Conservation (phyloP, 2,329 filamentous ascomycete genomes). For the Pseudogymnoascus sp. region DNA sequence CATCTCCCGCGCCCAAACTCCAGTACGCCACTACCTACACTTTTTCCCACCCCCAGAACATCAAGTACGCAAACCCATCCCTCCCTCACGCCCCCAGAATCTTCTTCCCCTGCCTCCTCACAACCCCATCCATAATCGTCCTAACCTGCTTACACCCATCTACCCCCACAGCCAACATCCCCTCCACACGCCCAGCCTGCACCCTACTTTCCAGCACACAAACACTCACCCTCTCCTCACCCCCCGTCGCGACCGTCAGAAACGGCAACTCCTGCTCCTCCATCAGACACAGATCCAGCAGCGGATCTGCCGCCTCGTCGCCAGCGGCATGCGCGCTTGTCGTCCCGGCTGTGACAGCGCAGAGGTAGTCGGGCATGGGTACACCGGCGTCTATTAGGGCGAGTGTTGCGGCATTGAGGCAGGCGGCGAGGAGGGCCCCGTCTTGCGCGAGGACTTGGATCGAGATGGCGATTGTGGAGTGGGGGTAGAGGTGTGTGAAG, state of each 20-base stretch:
- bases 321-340: conserved; percentile 57
- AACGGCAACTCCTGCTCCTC: conserved; percentile 86
- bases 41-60: conserved; percentile 34
- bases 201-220: conserved; percentile 82
- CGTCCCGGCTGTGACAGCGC: conserved; percentile 78
- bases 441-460: conserved; percentile 86
- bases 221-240: conserved; percentile 66
- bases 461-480: conserved; percentile 73
- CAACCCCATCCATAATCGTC: conserved; percentile 69
- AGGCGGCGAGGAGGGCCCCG: conserved; percentile 79
- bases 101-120: conserved; percentile 60
- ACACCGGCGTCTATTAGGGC: conserved; percentile 92
- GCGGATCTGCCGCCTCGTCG: conserved; percentile 64
- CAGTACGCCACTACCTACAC: conserved; percentile 28
- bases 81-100: conserved; percentile 40
- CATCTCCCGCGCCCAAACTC: background rate
- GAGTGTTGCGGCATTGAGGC: conserved; percentile 83
- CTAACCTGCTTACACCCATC: conserved; percentile 86
- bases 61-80: conserved; percentile 34
- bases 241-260: conserved; percentile 75
- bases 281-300: conserved; percentile 69
- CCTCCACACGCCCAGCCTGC: conserved; percentile 73
- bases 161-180: conserved; percentile 85
- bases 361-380: conserved; percentile 87
- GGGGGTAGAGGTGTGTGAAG: conserved; percentile 81